Conservation (phyloP, 495 filamentous ascomycete genomes). For the Diplogelasinospora grovesii region DNA sequence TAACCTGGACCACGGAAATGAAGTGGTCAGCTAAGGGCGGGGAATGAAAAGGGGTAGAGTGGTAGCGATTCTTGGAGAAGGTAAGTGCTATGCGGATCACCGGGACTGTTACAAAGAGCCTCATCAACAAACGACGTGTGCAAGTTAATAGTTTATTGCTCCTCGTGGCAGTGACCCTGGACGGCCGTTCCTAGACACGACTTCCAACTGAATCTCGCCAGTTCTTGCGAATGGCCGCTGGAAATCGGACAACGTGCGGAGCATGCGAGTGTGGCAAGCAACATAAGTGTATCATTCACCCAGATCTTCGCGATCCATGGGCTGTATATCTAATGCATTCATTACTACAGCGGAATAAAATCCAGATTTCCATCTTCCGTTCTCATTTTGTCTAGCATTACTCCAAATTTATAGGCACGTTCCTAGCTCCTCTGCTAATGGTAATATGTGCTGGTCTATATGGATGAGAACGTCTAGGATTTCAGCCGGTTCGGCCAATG, state of each 20-base stretch:
- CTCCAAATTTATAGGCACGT: conserved; percentile 1
- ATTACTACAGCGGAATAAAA: no score
- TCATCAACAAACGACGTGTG: conserved; percentile 1
- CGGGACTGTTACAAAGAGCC: not conserved
- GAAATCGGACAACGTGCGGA: not conserved
- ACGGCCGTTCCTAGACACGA: not conserved
- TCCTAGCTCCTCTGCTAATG: no score
- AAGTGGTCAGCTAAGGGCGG: not conserved
- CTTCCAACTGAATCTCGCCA: not conserved
- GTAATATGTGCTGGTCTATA: conserved; percentile 3
- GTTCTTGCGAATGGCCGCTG: conserved; percentile 12
- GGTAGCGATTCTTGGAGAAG: not conserved
- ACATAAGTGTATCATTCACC: not conserved
- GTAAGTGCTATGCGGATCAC: not conserved
- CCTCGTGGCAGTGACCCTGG: no score
- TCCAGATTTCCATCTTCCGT: conserved; percentile 9
- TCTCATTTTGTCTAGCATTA: conserved; percentile 8
- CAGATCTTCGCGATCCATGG: conserved; percentile 1
- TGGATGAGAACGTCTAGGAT: not conserved
- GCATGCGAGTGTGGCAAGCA: not conserved
- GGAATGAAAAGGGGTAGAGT: not conserved
- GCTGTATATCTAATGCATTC: not conserved
- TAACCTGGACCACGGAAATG: conserved; percentile 19
- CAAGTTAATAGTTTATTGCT: no score
- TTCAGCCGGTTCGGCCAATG: conserved; percentile 15